Percentiles rank a stretch among this genome's conserved stretches.
Evolutionary conservation across 179 eudicot species (phyloP).

Genomic region (Monotropa hypopitys): DNA sequence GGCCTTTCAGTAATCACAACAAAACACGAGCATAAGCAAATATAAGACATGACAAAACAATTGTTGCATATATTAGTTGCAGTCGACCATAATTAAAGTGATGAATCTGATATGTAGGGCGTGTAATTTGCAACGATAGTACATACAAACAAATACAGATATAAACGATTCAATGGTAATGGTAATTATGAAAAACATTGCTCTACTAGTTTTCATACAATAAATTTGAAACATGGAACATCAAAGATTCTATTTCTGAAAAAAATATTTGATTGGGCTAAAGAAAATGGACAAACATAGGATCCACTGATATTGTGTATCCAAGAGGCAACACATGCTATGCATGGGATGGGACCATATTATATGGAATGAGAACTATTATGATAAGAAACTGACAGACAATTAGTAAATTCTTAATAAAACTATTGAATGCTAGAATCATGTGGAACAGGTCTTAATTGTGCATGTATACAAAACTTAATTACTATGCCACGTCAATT

Average conservation of each 20-base stretch:
- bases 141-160: not conserved
- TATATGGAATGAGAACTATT: too few relatives aligned
- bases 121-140: not conserved
- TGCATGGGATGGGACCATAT: too few relatives aligned
- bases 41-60: not conserved
- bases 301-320: constrained; percentile 62
- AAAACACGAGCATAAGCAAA: not conserved
- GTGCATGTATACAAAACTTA: too few relatives aligned
- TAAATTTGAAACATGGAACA: not conserved
- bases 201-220: not conserved
- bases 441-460: too few relatives aligned
- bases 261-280: constrained; percentile 77
- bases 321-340: too few relatives aligned
- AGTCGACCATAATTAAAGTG: not conserved
- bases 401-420: too few relatives aligned
- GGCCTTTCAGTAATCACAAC: not conserved
- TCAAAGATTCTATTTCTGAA: not conserved
- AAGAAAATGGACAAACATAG: constrained; percentile 77
- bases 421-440: too few relatives aligned
- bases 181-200: not conserved
- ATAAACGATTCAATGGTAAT: not conserved
- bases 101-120: not conserved
- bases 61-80: not conserved
- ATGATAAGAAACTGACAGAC: too few relatives aligned
- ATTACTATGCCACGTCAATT: too few relatives aligned